phyloP scores from a whole-genome alignment of 2,329 filamentous ascomycete species.

The Incumbomyces lentus region DNA sequence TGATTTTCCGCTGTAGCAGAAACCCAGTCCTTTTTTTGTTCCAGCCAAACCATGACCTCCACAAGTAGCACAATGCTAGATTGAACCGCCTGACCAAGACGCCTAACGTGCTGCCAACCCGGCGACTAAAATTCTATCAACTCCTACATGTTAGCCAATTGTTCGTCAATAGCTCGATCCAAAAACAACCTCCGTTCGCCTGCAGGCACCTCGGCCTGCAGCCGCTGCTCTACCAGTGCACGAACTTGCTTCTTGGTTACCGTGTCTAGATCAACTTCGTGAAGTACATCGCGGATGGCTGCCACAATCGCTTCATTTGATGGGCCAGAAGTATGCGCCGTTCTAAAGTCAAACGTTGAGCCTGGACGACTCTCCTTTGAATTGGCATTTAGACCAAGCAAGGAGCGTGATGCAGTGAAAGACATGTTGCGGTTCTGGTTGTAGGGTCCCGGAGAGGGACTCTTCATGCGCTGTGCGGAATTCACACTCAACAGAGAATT shows the following conservation, averaged over 20 bases:
- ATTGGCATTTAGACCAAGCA: slow-evolving; percentile 34
- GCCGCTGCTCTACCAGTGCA: slow-evolving; percentile 80
- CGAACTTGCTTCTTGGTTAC: slow-evolving; percentile 97
- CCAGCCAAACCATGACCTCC: too few species aligned
- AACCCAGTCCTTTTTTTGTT: too few species aligned
- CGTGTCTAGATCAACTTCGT: slow-evolving; percentile 87
- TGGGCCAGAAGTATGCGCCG: slow-evolving; percentile 47
- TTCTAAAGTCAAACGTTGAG: slow-evolving; percentile 51
- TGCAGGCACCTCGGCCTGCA: slow-evolving; percentile 70
- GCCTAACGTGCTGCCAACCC: too few species aligned
- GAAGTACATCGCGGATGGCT: slow-evolving; percentile 69
- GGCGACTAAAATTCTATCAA: background rate
- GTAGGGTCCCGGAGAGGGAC: slow-evolving; percentile 27
- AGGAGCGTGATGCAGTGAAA: slow-evolving; percentile 32
- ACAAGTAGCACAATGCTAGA: too few species aligned
- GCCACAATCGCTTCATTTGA: slow-evolving; percentile 73
- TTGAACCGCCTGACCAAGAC: too few species aligned
- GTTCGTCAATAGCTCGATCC: slow-evolving; percentile 84
- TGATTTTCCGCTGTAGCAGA: too few species aligned
- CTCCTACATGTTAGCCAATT: slow-evolving; percentile 83
- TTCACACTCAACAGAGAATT: slow-evolving; percentile 51
- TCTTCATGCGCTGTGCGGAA: slow-evolving; percentile 23
- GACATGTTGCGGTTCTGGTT: slow-evolving; percentile 27
- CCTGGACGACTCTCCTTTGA: slow-evolving; percentile 38
- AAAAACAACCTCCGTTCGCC: slow-evolving; percentile 83